Conservation (phyloP, 805 yeast species). For the Lachancea kluyveri region DNA sequence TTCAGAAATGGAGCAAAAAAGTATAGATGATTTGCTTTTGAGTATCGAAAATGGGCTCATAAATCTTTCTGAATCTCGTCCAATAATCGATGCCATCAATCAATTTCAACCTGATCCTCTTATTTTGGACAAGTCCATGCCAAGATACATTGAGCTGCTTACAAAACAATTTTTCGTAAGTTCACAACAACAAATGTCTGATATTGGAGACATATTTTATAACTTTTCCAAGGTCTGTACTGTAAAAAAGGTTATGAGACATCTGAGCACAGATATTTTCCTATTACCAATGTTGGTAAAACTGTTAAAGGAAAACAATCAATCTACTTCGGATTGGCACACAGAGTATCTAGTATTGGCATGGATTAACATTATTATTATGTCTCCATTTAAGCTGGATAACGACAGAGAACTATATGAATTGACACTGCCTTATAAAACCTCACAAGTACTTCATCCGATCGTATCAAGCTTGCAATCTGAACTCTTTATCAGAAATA, state of each 20-base stretch:
- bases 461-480: slow-evolving; percentile 29
- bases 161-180: slow-evolving; percentile 4
- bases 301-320: slow-evolving; percentile 14
- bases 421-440: slow-evolving; percentile 30
- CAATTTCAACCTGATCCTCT: slow-evolving; percentile 25
- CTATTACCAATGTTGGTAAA: slow-evolving; percentile 36
- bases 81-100: slow-evolving; percentile 15
- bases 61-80: slow-evolving; percentile 4
- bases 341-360: slow-evolving; percentile 45
- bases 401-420: slow-evolving; percentile 33
- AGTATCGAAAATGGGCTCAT: slow-evolving; percentile 11
- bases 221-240: slow-evolving; percentile 60
- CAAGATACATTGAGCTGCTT: slow-evolving; percentile 5
- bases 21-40: slow-evolving; percentile 6
- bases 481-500: slow-evolving; percentile 26
- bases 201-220: slow-evolving; percentile 41
- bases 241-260: slow-evolving; percentile 50
- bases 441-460: slow-evolving; percentile 38
- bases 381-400: slow-evolving; percentile 67
- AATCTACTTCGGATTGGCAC: slow-evolving; percentile 35
- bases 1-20: slow-evolving; percentile 4
- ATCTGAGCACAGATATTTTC: slow-evolving; percentile 54
- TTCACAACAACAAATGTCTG: slow-evolving; percentile 1
- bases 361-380: slow-evolving; percentile 65
- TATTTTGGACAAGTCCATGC: slow-evolving; percentile 9